These are phyloP conservation scores for Hymenoscyphus linearis DNA, from an alignment of 2,329 filamentous ascomycete genomes.

Conservation along the genomic window DNA sequence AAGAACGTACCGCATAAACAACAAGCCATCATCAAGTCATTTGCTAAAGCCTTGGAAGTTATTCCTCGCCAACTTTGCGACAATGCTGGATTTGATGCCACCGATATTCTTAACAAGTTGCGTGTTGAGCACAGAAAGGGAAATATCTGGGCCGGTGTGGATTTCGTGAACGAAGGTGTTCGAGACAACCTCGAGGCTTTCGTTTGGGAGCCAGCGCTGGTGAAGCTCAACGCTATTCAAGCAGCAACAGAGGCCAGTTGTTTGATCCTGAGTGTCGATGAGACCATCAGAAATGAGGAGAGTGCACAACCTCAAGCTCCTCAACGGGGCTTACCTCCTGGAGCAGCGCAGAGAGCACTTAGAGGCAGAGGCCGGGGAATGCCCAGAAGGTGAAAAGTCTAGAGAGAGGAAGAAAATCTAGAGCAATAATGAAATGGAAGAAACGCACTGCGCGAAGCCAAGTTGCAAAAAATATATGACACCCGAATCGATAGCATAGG, in stretches of 20 bases:
- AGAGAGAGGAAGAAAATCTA: neutral
- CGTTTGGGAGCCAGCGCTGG: conserved; percentile 93
- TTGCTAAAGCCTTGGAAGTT: conserved; percentile 94
- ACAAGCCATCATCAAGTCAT: conserved; percentile 95
- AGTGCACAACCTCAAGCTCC: conserved; percentile 79
- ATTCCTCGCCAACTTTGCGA: conserved; percentile 96
- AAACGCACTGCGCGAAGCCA: neutral
- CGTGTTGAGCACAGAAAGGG: conserved; percentile 95
- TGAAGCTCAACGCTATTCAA: conserved; percentile 97
- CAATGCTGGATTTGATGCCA: conserved; percentile 97
- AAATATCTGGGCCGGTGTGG: conserved; percentile 89
- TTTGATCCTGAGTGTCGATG: conserved; percentile 91
- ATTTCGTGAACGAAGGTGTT: conserved; percentile 88
- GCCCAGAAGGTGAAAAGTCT: conserved; percentile 52
- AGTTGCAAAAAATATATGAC: neutral
- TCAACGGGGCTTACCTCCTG: conserved; percentile 65
- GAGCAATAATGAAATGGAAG: neutral
- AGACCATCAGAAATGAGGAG: conserved; percentile 98
- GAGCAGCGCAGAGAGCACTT: conserved; percentile 83
- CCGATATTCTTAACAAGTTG: conserved; percentile 93
- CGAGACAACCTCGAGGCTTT: conserved; percentile 92
- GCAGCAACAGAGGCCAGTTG: conserved; percentile 93
- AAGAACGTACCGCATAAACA: conserved; percentile 92
- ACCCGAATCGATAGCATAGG: neutral
- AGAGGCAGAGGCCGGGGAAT: conserved; percentile 81